phyloP scores from a whole-genome alignment of 345 rosid genomes.

The Mangifera indica region DNA sequence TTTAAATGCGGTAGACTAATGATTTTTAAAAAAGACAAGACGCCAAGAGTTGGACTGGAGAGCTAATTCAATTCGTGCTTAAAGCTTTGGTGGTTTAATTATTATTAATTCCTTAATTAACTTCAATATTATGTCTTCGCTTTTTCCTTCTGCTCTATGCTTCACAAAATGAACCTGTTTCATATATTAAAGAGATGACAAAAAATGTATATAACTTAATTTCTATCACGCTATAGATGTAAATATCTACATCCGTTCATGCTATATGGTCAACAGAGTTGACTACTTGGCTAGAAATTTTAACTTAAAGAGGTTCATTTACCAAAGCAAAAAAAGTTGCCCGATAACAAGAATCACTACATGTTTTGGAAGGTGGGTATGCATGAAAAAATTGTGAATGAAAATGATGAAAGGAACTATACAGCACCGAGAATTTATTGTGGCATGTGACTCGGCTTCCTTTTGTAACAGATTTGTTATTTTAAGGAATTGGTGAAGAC shows the following conservation, averaged over 20 bases:
- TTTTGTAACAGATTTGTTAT: not conserved
- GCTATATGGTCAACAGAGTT: not conserved
- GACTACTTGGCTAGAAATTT: not conserved
- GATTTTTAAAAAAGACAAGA: not conserved
- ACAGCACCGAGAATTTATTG: not conserved
- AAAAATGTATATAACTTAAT: too few relatives aligned
- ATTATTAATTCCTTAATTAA: too few relatives aligned
- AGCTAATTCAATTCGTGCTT: not conserved
- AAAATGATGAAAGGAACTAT: not conserved
- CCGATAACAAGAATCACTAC: not conserved
- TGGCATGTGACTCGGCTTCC: slow-evolving; percentile 7
- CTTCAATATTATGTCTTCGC: too few relatives aligned
- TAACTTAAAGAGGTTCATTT: not conserved
- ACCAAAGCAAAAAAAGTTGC: not conserved
- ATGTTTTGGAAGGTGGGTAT: not conserved
- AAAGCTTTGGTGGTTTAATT: not conserved
- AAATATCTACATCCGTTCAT: too few relatives aligned
- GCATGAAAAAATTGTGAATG: slow-evolving; percentile 10
- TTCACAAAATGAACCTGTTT: too few relatives aligned
- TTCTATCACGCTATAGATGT: too few relatives aligned
- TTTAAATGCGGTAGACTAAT: not conserved
- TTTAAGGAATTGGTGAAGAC: not conserved
- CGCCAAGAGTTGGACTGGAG: not conserved
- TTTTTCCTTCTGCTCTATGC: too few relatives aligned
- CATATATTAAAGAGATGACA: too few relatives aligned